Evolutionary conservation across 176 grass and related monocot species (phyloP), one percentile per base, ranked within the genome.

Genomic region (Saccharum officinarum): DNA sequence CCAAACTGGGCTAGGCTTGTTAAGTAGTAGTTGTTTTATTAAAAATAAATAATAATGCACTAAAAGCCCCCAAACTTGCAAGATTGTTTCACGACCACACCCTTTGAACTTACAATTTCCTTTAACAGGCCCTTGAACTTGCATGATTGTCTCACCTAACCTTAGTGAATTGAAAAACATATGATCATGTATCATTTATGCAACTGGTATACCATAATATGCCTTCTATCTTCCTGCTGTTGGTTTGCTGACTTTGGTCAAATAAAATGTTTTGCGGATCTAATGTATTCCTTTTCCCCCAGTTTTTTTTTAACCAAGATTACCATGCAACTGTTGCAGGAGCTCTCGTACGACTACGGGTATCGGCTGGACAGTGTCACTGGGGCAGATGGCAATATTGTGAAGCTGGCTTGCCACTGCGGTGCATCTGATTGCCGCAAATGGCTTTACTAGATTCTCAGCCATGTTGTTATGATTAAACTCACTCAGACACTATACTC

Each of bases 311-410:
- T 17, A 67, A 37, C 18, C 66, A 52, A 69, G 1, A 39, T 54
- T 11, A 14, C 34, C 26, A 28, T 67, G 17, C 33, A 2, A 38
- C 34, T 68, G 11, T 71, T 88, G 64, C 47, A 95, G 90, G 87
- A 92, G 75, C 90, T 93, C 39, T 90, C 88, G 5, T 95, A 88
- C 7, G 91, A 92, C 44, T 92, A 92, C 0, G 91, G 91, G 49
- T 95, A 91, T 86, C 55, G 17, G 41, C 73, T 93, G 88, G 83
- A 92, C 70, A 95, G 88, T 40, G 91, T 95, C 3, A 84, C 90
- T 50, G 84, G 86, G 67, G 3, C 83, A 2, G 86, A 92, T 63
- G 93, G 93, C 25, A 84, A 89, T 10, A 33, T 89, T 5, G 40
- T 92, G 8, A 77, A 89, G 79, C 22, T 93, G 80, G 63, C 74